Base-by-base conservation (phyloP, 208 protist genomes). In the Acanthamoeba triangularis region DNA sequence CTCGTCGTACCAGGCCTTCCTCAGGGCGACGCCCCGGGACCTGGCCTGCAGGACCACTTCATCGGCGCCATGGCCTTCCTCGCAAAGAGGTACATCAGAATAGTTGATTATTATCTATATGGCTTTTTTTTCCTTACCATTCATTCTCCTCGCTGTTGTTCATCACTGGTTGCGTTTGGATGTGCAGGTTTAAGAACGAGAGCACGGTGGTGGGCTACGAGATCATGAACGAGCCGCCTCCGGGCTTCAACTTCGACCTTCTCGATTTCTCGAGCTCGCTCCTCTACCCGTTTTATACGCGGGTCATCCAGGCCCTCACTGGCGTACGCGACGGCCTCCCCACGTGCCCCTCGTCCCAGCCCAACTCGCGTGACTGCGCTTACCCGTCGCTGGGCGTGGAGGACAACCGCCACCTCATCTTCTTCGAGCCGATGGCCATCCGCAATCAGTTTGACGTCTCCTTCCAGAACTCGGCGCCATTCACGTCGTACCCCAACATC, bases 401-500 rank as follows among this genome's bases (percentile, higher is more conserved):
- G 20, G 74, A 84, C 74, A 84, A 8, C 14, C 14, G 54, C 2
- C 74, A 84, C 74, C 4, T 84, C 41, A 16, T 84, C 74, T 84
- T 84, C 74, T 84, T 84, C 74, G 74, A 84, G 44, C 74, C 74
- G 23, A 84, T 84, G 74, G 74, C 74, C 35, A 54, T 84, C 74
- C 74, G 74, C 30, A 84, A 84, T 11, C 11, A 18, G 41, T 84
- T 84, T 8, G 74, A 84, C 44, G 11, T 84, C 74, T 84, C 74
- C 41, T 25, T 84, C 37, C 74, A 84, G 74, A n/a, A 54, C 74
- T 84, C 74, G 35, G 74, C 13, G 18, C 41, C 41, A 13, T 84
- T 84, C 41, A 56, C 74, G 23, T 35, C 74, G 23, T 84, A 84
- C 74, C 37, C 74, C 41, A 56, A 84, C 74, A 25, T 84, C 74